phyloP scores from a whole-genome alignment of 305 asterid genomes.

The Solanum hybrid region DNA sequence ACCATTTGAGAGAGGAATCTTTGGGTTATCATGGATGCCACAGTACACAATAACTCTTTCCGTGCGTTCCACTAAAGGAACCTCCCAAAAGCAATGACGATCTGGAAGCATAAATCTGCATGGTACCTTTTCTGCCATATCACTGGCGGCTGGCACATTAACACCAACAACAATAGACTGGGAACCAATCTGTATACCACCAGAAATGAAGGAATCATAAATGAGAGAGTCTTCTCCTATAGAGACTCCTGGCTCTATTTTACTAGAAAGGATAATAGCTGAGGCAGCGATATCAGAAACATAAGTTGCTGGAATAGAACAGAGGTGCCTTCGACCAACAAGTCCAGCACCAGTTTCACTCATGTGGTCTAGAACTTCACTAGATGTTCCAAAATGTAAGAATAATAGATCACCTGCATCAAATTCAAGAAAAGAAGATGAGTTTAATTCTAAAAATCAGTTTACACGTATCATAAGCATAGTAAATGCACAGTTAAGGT shows the following conservation, averaged over 20 bases:
- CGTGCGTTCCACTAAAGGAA: slow-evolving; percentile 59
- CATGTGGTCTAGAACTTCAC: slow-evolving; percentile 93
- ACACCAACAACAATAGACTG: slow-evolving; percentile 84
- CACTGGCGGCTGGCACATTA: slow-evolving; percentile 38
- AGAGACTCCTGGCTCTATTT: slow-evolving; percentile 77
- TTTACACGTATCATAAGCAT: background rate
- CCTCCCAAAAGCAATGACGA: slow-evolving; percentile 99
- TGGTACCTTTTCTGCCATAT: slow-evolving; percentile 18
- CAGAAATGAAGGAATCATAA: slow-evolving; percentile 70
- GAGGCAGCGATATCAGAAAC: slow-evolving; percentile 87
- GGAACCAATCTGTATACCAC: slow-evolving; percentile 81
- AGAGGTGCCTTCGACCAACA: slow-evolving; percentile 89
- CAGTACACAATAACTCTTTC: slow-evolving; percentile 77
- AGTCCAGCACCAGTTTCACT: slow-evolving; percentile 70
- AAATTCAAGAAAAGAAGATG: slow-evolving; percentile 2
- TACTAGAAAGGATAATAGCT: slow-evolving; percentile 74
- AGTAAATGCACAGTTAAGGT: background rate
- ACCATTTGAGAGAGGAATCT: slow-evolving; percentile 52
- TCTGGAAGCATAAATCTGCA: slow-evolving; percentile 85
- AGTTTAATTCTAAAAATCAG: background rate
- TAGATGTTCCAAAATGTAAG: slow-evolving; percentile 95
- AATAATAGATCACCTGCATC: slow-evolving; percentile 72
- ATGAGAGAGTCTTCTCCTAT: slow-evolving; percentile 87
- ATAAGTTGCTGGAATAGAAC: slow-evolving; percentile 88
- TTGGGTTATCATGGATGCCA: slow-evolving; percentile 94